Conservation (phyloP, 306 rosid species). For the Aeschynomene evenia region DNA sequence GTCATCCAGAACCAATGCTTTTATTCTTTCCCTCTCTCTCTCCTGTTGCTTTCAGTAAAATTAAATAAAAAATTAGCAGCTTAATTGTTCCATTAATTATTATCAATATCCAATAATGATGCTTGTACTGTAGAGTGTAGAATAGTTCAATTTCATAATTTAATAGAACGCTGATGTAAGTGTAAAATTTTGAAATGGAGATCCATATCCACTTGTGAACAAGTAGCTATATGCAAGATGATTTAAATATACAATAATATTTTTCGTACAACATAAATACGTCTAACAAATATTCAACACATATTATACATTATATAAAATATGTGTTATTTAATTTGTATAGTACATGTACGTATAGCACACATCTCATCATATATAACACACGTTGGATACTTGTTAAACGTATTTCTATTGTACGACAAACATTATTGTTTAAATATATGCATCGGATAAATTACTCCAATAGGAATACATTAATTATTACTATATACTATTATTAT, state of each 20-base stretch:
- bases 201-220: not conserved
- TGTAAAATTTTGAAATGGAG: not conserved
- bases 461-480: not conserved
- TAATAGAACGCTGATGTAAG: slow-evolving; percentile 27
- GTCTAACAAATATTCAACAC: too few species aligned
- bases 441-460: not conserved
- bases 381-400: too few species aligned
- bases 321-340: too few species aligned
- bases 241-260: too few species aligned
- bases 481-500: too few species aligned
- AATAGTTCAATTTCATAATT: not conserved
- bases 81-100: not conserved
- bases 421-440: too few species aligned
- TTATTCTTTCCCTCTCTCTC: too few species aligned
- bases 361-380: too few species aligned
- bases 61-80: not conserved
- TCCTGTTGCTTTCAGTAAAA: not conserved
- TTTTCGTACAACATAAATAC: too few species aligned
- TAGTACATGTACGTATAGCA: too few species aligned
- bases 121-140: not conserved
- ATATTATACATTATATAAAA: too few species aligned
- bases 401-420: too few species aligned
- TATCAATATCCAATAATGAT: not conserved
- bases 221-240: not conserved
- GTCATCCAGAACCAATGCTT: not conserved